Conservation (phyloP, 106 monocot genomes). For the Dendrobium nobile region DNA sequence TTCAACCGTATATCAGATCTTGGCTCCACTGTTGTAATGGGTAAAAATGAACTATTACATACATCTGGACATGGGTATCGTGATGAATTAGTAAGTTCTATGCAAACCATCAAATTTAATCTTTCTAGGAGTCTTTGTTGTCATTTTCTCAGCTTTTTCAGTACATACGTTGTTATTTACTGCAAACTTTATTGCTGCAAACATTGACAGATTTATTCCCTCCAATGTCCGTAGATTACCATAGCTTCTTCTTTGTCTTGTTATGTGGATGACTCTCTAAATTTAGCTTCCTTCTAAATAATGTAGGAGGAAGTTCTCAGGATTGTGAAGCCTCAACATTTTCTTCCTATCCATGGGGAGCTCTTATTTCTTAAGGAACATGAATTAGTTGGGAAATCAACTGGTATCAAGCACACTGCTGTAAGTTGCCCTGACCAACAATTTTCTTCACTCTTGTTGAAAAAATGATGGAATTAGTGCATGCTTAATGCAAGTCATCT, state of each 20-base stretch:
- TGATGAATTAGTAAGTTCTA: conserved; percentile 69
- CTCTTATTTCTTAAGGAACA: conserved; percentile 97
- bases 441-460: not conserved
- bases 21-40: conserved; percentile 89
- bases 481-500: not conserved
- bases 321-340: conserved; percentile 98
- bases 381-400: conserved; percentile 90
- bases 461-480: not conserved
- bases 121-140: conserved; percentile 1
- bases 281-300: conserved; percentile 4
- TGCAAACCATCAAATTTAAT: not conserved
- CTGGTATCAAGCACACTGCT: conserved; percentile 86
- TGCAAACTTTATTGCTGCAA: not conserved
- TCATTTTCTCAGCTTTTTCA: not conserved
- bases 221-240: not conserved
- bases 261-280: not conserved
- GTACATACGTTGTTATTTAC: not conserved
- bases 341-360: conserved; percentile 95
- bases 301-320: conserved; percentile 94
- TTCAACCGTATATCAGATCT: conserved; percentile 87
- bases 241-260: not conserved
- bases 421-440: conserved; percentile 38
- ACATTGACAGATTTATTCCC: not conserved
- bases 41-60: conserved; percentile 77
- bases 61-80: conserved; percentile 96